phyloP scores from a whole-genome alignment of 768 basidiomycete genomes.

The Rhodotorula toruloides region DNA sequence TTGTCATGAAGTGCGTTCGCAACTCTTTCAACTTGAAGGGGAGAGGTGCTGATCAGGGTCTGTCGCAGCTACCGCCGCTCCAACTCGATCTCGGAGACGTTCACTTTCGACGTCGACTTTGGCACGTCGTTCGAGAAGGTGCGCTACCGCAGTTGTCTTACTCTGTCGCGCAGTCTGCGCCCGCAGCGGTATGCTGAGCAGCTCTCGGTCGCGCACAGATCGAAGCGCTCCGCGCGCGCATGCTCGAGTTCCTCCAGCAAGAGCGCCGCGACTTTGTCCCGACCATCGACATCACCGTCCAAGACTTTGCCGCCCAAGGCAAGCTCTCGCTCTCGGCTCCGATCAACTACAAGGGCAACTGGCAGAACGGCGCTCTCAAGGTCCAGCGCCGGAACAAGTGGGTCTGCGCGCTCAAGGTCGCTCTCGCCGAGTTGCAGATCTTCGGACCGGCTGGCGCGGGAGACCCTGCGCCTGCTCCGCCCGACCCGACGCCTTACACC shows the following conservation, averaged over 20 bases:
- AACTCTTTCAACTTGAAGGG: no score
- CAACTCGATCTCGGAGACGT: slow-evolving; percentile 69
- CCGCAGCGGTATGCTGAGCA: no score
- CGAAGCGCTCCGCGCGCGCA: slow-evolving; percentile 66
- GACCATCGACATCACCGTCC: slow-evolving; percentile 60
- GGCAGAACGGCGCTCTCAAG: slow-evolving; percentile 70
- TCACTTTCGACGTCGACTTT: slow-evolving; percentile 74
- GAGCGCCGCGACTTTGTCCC: slow-evolving; percentile 73
- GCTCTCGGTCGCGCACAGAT: slow-evolving; percentile 47
- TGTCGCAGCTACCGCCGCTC: slow-evolving; percentile 45
- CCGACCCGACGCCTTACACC: slow-evolving; percentile 60
- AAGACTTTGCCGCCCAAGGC: slow-evolving; percentile 53
- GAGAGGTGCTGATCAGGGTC: neutral
- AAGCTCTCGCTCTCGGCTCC: slow-evolving; percentile 71
- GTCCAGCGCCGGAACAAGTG: slow-evolving; percentile 75
- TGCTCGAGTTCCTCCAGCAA: slow-evolving; percentile 68
- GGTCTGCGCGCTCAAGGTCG: slow-evolving; percentile 76
- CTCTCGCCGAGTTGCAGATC: slow-evolving; percentile 64
- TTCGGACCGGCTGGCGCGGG: slow-evolving; percentile 52
- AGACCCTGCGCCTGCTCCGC: slow-evolving; percentile 45
- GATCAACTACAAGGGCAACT: slow-evolving; percentile 85
- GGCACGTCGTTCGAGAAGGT: slow-evolving; percentile 68
- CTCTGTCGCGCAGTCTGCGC: no score
- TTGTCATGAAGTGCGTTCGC: slow-evolving; percentile 25
- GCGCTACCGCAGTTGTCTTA: neutral